phyloP scores from a whole-genome alignment of 2,329 filamentous ascomycete genomes.

The Penicillium palitans region DNA sequence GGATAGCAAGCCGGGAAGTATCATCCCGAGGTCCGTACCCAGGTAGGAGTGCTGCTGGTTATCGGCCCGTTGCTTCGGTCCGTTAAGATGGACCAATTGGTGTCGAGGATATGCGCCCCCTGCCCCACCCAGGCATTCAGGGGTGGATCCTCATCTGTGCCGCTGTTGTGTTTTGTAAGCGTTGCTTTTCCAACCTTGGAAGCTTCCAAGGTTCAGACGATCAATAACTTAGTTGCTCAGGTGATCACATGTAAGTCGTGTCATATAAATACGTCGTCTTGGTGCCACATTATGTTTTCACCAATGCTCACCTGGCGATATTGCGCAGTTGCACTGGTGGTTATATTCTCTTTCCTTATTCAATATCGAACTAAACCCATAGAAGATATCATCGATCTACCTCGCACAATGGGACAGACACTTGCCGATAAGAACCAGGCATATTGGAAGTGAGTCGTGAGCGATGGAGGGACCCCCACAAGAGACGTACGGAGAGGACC shows the following conservation, averaged over 20 bases:
- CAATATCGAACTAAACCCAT: neutral
- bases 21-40: too few relatives aligned
- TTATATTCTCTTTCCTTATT: neutral
- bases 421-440: slow-evolving; percentile 1
- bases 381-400: neutral
- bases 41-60: too few relatives aligned
- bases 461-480: neutral
- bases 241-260: neutral
- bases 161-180: too few relatives aligned
- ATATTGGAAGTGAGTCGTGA: neutral
- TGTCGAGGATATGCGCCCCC: too few relatives aligned
- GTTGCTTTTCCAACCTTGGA: too few relatives aligned
- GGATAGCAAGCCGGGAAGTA: too few relatives aligned
- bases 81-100: too few relatives aligned
- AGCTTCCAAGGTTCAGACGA: neutral
- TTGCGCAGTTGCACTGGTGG: neutral
- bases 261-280: neutral
- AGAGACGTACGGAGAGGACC: neutral
- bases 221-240: neutral
- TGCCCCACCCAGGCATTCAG: too few relatives aligned
- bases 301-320: neutral
- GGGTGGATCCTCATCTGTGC: too few relatives aligned
- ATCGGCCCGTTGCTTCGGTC: too few relatives aligned
- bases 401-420: neutral
- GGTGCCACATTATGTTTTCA: neutral